These are phyloP conservation scores for Rubus parviflorus DNA, from an alignment of 306 rosid genomes.

Conservation along the genomic window DNA sequence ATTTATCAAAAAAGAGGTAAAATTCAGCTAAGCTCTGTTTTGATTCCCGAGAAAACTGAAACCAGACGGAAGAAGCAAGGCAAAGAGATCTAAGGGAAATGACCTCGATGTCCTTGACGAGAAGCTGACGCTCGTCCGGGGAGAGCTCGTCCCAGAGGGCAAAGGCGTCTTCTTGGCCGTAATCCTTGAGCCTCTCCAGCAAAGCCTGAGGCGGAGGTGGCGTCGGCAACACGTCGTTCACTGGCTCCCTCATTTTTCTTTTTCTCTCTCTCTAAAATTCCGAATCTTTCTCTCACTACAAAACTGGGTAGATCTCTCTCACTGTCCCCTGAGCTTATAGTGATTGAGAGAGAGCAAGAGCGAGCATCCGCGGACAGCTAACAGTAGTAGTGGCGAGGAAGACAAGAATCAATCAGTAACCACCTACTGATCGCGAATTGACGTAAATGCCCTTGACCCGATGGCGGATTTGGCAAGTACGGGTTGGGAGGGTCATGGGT, in stretches of 20 bases:
- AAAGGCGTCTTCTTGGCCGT: constrained; percentile 93
- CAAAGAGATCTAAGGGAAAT: constrained; percentile 16
- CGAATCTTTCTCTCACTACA: constrained; percentile 1
- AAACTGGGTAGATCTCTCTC: constrained; percentile 1
- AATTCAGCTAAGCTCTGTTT: no score
- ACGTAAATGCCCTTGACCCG: not conserved
- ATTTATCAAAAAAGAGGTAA: not conserved
- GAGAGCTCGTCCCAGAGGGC: constrained; percentile 95
- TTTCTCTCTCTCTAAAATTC: constrained; percentile 1
- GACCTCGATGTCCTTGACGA: constrained; percentile 85
- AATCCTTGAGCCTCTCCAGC: constrained; percentile 90
- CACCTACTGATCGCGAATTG: not conserved
- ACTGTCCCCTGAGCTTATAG: constrained; percentile 3
- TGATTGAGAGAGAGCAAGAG: not conserved
- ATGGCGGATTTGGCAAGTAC: not conserved
- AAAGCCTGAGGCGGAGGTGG: constrained; percentile 67
- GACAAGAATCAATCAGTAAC: constrained; percentile 25
- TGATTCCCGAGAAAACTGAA: no score
- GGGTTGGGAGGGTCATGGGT: not conserved
- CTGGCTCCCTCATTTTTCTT: constrained; percentile 8
- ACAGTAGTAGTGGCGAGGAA: constrained; percentile 16
- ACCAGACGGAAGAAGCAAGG: not conserved
- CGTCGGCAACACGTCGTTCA: constrained; percentile 8
- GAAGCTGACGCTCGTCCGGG: constrained; percentile 66
- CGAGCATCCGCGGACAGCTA: constrained; percentile 14